Base-by-base conservation (phyloP, 163 green algal genomes). In the Chloroidium sp. region DNA sequence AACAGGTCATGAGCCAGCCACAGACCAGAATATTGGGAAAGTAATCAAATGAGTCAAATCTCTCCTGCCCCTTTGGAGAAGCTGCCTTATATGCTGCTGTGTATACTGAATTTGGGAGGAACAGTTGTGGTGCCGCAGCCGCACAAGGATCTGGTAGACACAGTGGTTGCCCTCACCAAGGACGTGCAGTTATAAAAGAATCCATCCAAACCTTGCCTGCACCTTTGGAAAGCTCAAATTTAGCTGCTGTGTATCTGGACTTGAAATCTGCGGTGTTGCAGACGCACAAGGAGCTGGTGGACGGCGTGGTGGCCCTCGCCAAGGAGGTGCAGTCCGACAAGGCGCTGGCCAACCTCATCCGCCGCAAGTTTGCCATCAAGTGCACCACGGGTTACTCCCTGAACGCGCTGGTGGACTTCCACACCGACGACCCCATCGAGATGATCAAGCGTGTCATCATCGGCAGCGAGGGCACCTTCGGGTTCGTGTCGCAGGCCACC, bases 321-420 rank as follows among this genome's bases (percentile, higher is more conserved):
- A 80, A 80, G 69, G 80, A 87, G 3, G 88, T 98, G 60, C 92
- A 96, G 86, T 83, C 87, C 3, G 93, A 98, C 89, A 75, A 83
- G 6, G 84, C 95, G 79, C 91, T 98, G 61, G 87, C 89, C 36
- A 90, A 89, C 68, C 90, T 98, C 69, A 98, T 99, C 85, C 86
- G 93, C 74, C 90, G 93, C 85, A 99, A 99, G 91, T 98, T 98
- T 85, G 88, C 94, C 76, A 99, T 99, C 93, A 99, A 99, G 92
- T 98, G 95, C 90, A 99, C 95, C 78, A 99, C 95, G 58, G 95
- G 93, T 59, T 99, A 99, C 90, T 95, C 88, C 4, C 89, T 99
- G 62, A 99, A 99, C 80, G 95, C 95, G 12, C 90, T 99, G 75
- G 95, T 99, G 64, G 94, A 98, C 89, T 95, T 95, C 90, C 92